Evolutionary conservation across 169 alveolate species (phyloP).

Genomic region (Eimeria necatrix): DNA sequence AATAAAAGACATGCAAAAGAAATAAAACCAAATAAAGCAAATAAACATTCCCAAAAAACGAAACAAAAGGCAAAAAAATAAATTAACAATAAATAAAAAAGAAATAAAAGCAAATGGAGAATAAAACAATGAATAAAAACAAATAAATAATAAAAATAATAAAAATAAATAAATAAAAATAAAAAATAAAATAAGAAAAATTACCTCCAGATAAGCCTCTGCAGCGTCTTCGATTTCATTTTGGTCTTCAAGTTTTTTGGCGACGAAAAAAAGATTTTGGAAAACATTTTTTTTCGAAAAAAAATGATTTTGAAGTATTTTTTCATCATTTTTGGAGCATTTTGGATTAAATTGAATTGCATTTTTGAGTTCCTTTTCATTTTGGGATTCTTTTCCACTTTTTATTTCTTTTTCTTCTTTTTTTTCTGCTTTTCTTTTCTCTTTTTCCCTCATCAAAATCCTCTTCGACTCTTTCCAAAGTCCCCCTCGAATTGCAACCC

Average conservation of each 20-base stretch:
- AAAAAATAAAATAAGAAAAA: not conserved
- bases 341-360: not conserved
- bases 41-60: no score
- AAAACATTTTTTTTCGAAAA: no score
- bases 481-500: no score
- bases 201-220: slow-evolving; percentile 30
- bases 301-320: not conserved
- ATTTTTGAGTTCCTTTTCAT: not conserved
- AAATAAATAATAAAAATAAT: not conserved
- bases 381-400: not conserved
- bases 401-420: no score
- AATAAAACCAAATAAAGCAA: no score
- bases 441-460: no score
- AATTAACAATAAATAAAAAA: no score
- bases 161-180: not conserved
- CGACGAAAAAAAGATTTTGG: not conserved
- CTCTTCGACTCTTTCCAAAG: no score
- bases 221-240: not conserved
- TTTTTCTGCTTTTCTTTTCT: no score
- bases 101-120: not conserved
- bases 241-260: not conserved
- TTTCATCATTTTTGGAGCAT: not conserved
- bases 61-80: no score
- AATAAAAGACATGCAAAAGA: no score
- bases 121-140: not conserved